phyloP scores from a whole-genome alignment of 345 rosid genomes.

The Triadica sebifera region DNA sequence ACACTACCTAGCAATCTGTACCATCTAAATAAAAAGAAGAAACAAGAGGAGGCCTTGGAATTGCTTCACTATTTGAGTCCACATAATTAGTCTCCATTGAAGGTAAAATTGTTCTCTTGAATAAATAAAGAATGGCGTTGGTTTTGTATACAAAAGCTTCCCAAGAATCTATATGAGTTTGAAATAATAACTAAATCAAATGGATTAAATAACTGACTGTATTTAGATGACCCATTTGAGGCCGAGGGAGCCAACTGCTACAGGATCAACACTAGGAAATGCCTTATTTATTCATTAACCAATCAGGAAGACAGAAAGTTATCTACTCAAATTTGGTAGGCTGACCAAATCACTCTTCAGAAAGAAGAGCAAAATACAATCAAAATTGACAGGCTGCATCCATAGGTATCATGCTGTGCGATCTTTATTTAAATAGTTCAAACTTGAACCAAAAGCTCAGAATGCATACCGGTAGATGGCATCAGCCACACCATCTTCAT shows the following conservation, averaged over 20 bases:
- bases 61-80: not conserved
- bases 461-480: constrained; percentile 83
- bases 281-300: not conserved
- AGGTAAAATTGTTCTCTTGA: not conserved
- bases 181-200: not conserved
- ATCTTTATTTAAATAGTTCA: not conserved
- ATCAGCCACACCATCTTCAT: constrained; percentile 91
- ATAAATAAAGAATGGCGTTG: not conserved
- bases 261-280: not conserved
- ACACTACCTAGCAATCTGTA: not conserved
- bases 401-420: not conserved
- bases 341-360: not conserved
- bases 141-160: not conserved
- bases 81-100: not conserved
- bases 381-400: constrained; percentile 8
- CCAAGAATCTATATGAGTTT: not conserved
- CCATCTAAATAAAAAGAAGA: not conserved
- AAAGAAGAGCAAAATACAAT: not conserved
- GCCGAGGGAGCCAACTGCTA: not conserved
- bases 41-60: not conserved
- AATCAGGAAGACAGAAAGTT: not conserved
- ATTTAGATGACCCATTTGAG: not conserved
- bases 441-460: constrained; percentile 26
- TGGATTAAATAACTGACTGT: not conserved
- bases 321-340: not conserved